Evolutionary conservation across 2,329 filamentous ascomycete genomes (phyloP).

Genomic region (Paracamarosporium sp.): DNA sequence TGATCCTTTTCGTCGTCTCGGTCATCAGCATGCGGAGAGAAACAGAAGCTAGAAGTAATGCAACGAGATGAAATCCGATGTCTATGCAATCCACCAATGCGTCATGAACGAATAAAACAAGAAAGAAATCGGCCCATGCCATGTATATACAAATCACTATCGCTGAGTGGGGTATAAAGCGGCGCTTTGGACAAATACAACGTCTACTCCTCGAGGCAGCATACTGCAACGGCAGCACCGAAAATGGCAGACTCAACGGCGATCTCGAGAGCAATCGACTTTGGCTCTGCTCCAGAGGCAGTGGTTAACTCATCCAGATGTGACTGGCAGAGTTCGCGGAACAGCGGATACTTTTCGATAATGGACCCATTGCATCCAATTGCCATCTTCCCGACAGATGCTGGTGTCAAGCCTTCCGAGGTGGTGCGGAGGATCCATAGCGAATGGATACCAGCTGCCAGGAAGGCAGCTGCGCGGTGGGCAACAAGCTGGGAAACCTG

Average conservation of each 20-base stretch:
- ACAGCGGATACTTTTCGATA: conserved; percentile 78
- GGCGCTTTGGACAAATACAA: conserved; percentile 2
- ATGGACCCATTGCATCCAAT: conserved; percentile 83
- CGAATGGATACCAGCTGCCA: conserved; percentile 69
- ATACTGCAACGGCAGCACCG: conserved; percentile 73
- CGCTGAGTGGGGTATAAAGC: conserved; percentile 15
- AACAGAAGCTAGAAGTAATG: not conserved
- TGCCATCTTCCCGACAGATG: conserved; percentile 47
- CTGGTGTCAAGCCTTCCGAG: conserved; percentile 52
- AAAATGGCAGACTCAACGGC: conserved; percentile 77
- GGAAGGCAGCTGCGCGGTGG: conserved; percentile 65
- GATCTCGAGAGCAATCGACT: conserved; percentile 67
- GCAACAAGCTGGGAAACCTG: conserved; percentile 62
- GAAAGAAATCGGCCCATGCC: conserved; percentile 1
- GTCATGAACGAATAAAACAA: not conserved
- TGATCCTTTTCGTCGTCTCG: conserved; percentile 8
- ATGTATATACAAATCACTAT: conserved; percentile 14
- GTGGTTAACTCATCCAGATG: conserved; percentile 66
- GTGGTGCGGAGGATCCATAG: conserved; percentile 64
- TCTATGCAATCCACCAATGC: conserved; percentile 11
- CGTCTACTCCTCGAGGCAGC: conserved; percentile 42
- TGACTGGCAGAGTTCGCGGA: conserved; percentile 66
- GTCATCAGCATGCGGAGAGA: conserved; percentile 2
- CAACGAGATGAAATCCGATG: not conserved
- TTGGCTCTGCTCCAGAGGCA: conserved; percentile 46